Conservation (phyloP, 2,329 filamentous ascomycete genomes). For the Hymenoscyphus infarciens region DNA sequence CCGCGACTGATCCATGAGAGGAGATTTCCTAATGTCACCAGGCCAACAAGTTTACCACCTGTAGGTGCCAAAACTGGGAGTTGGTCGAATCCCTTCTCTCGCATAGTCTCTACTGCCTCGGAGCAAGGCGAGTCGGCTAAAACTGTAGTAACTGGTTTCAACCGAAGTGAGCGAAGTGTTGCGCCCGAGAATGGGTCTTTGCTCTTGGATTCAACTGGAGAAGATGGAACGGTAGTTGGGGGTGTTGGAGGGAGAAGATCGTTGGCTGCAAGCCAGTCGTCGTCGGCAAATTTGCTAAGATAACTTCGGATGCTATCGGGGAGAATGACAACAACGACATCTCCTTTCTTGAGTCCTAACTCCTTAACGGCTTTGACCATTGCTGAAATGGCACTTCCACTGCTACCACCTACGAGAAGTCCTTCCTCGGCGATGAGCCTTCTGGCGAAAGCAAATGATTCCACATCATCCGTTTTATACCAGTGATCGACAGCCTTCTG, state of each 20-base stretch:
- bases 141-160: conserved; percentile 92
- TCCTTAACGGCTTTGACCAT: conserved; percentile 75
- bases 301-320: conserved; percentile 98
- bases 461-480: conserved; percentile 96
- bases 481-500: conserved; percentile 79
- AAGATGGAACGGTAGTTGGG: conserved; percentile 40
- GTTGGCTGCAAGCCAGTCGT: conserved; percentile 98
- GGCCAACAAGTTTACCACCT: conserved; percentile 73
- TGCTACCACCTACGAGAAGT: conserved; percentile 87
- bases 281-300: conserved; percentile 96
- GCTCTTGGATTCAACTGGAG: conserved; percentile 36
- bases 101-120: conserved; percentile 95
- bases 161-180: conserved; percentile 75
- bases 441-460: conserved; percentile 88
- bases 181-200: conserved; percentile 71
- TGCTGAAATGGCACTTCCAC: conserved; percentile 85
- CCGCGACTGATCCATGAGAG: conserved; percentile 85
- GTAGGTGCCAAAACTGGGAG: conserved; percentile 77
- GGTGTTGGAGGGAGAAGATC: conserved; percentile 71
- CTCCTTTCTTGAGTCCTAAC: conserved; percentile 71
- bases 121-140: conserved; percentile 67
- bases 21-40: conserved; percentile 92
- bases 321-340: conserved; percentile 85
- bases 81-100: conserved; percentile 96
- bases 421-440: conserved; percentile 92